Evolutionary conservation across 306 rosid species (phyloP).

Genomic region (Acacia crassicarpa): DNA sequence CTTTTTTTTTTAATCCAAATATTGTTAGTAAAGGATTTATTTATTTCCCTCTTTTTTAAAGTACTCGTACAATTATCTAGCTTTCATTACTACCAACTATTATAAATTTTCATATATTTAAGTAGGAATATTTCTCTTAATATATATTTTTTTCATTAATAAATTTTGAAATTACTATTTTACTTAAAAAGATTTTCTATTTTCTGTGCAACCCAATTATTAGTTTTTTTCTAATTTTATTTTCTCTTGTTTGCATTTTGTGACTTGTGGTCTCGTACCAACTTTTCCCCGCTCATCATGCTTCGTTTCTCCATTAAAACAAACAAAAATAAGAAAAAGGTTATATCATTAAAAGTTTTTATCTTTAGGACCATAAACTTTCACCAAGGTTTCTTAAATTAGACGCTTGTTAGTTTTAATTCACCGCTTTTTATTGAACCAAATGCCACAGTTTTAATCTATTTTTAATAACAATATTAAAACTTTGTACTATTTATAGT

Average conservation of each 20-base stretch:
- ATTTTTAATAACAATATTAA: not conserved
- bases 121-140: too few species aligned
- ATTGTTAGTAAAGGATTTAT: not conserved
- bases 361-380: not conserved
- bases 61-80: too few species aligned
- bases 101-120: too few species aligned
- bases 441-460: not conserved
- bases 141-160: too few species aligned
- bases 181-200: too few species aligned
- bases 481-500: not conserved
- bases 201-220: not conserved
- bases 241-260: too few species aligned
- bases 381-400: not conserved
- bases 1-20: not conserved
- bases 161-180: too few species aligned
- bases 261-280: not conserved
- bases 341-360: not conserved
- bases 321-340: not conserved
- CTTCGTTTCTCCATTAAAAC: not conserved
- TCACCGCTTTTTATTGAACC: not conserved
- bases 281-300: conserved; percentile 32
- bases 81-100: too few species aligned
- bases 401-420: not conserved
- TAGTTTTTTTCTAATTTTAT: not conserved
- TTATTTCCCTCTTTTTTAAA: too few species aligned